These are phyloP conservation scores for Neurospora sp. DNA, from an alignment of 495 filamentous ascomycete species.

Conservation along the genomic window DNA sequence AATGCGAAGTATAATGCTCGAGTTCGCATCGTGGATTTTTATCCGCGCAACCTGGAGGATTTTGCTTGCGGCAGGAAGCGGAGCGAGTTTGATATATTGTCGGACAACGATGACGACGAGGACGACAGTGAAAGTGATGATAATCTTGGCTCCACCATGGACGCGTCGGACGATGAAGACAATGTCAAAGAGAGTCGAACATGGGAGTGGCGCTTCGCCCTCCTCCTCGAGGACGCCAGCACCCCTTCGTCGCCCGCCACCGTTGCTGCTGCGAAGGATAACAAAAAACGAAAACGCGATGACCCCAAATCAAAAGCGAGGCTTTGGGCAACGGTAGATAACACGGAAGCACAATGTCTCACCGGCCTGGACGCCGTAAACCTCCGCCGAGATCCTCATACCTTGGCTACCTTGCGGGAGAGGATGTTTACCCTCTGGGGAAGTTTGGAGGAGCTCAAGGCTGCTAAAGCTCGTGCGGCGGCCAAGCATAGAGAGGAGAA, in stretches of 20 bases:
- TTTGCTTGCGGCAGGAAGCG: slow-evolving; percentile 49
- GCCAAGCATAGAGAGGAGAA: background rate
- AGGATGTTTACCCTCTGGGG: slow-evolving; percentile 80
- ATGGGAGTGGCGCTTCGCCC: slow-evolving; percentile 75
- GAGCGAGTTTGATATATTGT: slow-evolving; percentile 36
- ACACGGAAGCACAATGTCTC: slow-evolving; percentile 53
- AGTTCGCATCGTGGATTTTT: slow-evolving; percentile 75
- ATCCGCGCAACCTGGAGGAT: slow-evolving; percentile 58
- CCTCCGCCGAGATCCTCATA: slow-evolving; percentile 40
- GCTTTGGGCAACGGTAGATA: slow-evolving; percentile 58
- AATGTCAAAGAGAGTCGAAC: slow-evolving; percentile 12
- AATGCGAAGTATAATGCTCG: slow-evolving; percentile 58
- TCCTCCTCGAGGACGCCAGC: slow-evolving; percentile 56
- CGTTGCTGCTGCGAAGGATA: background rate
- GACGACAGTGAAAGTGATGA: slow-evolving; percentile 13
- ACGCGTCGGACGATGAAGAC: slow-evolving; percentile 2
- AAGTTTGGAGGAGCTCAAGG: slow-evolving; percentile 63
- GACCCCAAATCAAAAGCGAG: slow-evolving; percentile 25
- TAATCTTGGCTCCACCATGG: background rate
- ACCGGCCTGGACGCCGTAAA: slow-evolving; percentile 57
- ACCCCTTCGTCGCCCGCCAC: slow-evolving; percentile 1
- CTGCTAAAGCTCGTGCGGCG: slow-evolving; percentile 1
- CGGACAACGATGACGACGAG: slow-evolving; percentile 26
- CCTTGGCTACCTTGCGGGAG: slow-evolving; percentile 48
- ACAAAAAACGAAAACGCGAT: background rate